Percentiles rank a stretch among this genome's conserved stretches.
Conservation (phyloP, 305 asterid genomes). For the Nicotiana rustica region DNA sequence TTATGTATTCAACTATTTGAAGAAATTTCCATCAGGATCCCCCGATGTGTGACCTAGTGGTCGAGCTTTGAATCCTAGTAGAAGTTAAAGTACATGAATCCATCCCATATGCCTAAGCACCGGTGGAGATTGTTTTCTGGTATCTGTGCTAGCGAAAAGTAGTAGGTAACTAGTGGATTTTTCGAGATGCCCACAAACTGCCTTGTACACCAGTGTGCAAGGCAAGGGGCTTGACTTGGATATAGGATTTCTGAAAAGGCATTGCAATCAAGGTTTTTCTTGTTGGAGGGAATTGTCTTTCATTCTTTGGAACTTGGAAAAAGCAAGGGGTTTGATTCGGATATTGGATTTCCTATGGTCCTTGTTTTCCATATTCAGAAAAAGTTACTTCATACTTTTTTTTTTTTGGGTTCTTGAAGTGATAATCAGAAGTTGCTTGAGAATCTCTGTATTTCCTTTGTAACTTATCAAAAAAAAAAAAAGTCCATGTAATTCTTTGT, state of each 20-base stretch:
- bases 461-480: background rate
- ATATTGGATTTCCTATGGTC: background rate
- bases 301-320: conserved; percentile 23
- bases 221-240: too few species aligned
- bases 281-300: background rate
- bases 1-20: background rate
- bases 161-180: background rate
- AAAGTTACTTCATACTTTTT: background rate
- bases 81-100: background rate
- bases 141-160: background rate
- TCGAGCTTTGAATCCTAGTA: background rate
- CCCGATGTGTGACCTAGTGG: background rate
- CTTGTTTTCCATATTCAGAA: conserved; percentile 5
- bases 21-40: conserved; percentile 26
- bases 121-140: background rate
- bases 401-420: background rate
- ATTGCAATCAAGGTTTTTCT: conserved; percentile 1
- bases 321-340: conserved; percentile 18
- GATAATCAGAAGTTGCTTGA: conserved; percentile 8
- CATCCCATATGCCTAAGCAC: background rate
- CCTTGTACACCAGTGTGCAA: background rate
- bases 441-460: conserved; percentile 7
- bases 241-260: background rate
- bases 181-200: background rate
- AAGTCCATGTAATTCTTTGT: background rate